These are phyloP conservation scores for Mallotus repandus DNA, from an alignment of 441 rosid genomes.

Conservation along the genomic window DNA sequence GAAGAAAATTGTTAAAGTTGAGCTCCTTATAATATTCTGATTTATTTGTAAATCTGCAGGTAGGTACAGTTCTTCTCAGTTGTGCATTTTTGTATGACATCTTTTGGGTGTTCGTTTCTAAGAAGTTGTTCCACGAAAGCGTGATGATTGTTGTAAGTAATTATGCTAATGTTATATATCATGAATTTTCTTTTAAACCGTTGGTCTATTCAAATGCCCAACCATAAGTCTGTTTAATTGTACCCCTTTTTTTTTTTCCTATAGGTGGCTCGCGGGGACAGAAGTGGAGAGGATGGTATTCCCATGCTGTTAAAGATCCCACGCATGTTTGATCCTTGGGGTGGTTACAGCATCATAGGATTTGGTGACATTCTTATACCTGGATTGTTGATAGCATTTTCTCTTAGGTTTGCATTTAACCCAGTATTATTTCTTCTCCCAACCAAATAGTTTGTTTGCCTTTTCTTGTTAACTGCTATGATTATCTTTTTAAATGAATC, in stretches of 20 bases:
- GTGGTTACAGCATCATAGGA: constrained; percentile 80
- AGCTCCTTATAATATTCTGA: constrained; percentile 1
- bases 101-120: constrained; percentile 91
- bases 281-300: constrained; percentile 79
- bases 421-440: neutral
- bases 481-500: neutral
- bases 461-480: neutral
- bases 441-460: neutral
- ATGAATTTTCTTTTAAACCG: neutral
- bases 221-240: neutral
- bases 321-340: constrained; percentile 86
- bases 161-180: constrained; percentile 8
- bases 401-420: constrained; percentile 43
- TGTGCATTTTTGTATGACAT: constrained; percentile 89
- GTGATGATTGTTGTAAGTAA: constrained; percentile 91
- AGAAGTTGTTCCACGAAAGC: constrained; percentile 82
- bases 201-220: neutral
- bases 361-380: constrained; percentile 85
- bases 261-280: constrained; percentile 84
- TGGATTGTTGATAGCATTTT: constrained; percentile 67
- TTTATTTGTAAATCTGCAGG: constrained; percentile 43
- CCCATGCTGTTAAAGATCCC: constrained; percentile 83
- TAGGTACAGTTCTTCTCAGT: constrained; percentile 83
- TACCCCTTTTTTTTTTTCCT: neutral
- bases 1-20: neutral